phyloP scores from a whole-genome alignment of 2,329 filamentous ascomycete species.

The Arthroderma sp. region DNA sequence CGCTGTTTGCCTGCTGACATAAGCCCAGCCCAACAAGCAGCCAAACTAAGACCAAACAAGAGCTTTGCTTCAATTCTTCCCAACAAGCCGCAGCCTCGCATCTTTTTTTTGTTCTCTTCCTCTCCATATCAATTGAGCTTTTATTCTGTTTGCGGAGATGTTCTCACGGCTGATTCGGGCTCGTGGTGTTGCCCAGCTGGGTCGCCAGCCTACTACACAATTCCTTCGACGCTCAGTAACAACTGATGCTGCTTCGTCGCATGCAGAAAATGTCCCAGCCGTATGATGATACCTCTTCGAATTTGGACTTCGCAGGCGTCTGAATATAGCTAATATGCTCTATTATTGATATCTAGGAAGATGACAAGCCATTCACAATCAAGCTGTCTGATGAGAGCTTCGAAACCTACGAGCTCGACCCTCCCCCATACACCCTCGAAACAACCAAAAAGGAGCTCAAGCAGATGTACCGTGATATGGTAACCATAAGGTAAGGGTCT shows the following conservation, averaged over 20 bases:
- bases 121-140: constrained; percentile 7
- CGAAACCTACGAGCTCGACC: constrained; percentile 98
- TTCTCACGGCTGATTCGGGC: constrained; percentile 57
- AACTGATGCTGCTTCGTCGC: constrained; percentile 84
- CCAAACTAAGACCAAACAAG: constrained; percentile 1
- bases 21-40: constrained; percentile 10
- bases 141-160: constrained; percentile 37
- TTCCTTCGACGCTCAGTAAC: constrained; percentile 64
- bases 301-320: background rate
- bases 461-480: constrained; percentile 99
- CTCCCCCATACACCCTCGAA: constrained; percentile 79
- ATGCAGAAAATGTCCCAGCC: constrained; percentile 66
- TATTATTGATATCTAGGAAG: constrained; percentile 46
- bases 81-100: background rate
- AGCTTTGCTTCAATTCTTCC: background rate
- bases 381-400: constrained; percentile 96
- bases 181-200: constrained; percentile 46
- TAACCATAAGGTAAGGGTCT: constrained; percentile 63
- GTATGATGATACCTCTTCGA: constrained; percentile 31
- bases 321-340: background rate
- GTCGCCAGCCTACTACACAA: constrained; percentile 33
- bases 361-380: constrained; percentile 85
- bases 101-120: background rate
- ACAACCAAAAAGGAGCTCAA: constrained; percentile 97
- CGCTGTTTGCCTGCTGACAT: constrained; percentile 9